A percentile compares a stretch with the other conserved stretches of the same genome.
These are phyloP conservation scores for Pythium pyrilobum DNA, from an alignment of 352 stramenopile genomes.

Conservation along the genomic window DNA sequence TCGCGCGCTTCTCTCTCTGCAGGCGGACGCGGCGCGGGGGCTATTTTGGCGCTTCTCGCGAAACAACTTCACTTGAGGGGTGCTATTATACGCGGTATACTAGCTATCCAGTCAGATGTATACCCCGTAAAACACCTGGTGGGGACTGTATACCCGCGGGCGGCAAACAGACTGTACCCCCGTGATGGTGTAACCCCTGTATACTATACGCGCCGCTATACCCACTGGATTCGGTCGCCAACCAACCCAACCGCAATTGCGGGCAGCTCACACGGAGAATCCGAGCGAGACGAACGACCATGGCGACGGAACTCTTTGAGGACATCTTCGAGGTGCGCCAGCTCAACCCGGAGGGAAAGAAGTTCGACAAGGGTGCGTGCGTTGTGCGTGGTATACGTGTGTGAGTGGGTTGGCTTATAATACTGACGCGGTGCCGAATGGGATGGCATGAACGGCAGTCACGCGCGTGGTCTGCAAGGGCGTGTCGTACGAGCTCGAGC, in stretches of 20 bases:
- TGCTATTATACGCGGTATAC: constrained; percentile 3
- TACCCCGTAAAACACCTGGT: too few relatives aligned
- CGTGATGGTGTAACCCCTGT: too few relatives aligned
- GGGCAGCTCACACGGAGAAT: not conserved
- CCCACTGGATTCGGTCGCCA: not conserved
- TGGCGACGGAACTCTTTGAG: constrained; percentile 95
- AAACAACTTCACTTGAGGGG: constrained; percentile 17
- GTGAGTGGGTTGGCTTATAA: not conserved
- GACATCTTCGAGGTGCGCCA: constrained; percentile 98
- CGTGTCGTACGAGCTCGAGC: constrained; percentile 97
- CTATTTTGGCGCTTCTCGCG: constrained; percentile 14
- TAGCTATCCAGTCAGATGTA: constrained; percentile 10
- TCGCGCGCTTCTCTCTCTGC: not conserved
- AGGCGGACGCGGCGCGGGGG: not conserved
- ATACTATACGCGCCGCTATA: constrained; percentile 5
- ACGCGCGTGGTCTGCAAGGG: constrained; percentile 95
- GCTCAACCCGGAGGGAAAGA: constrained; percentile 98
- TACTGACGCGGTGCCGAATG: not conserved
- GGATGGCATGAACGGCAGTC: constrained; percentile 62
- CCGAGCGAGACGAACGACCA: constrained; percentile 18
- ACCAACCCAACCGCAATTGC: constrained; percentile 3
- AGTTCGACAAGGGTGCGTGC: constrained; percentile 90
- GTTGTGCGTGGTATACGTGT: not conserved
- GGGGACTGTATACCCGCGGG: too few relatives aligned
- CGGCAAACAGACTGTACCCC: too few relatives aligned